Conservation (phyloP, 2,329 filamentous ascomycete species). For the Aspergillus proliferans region DNA sequence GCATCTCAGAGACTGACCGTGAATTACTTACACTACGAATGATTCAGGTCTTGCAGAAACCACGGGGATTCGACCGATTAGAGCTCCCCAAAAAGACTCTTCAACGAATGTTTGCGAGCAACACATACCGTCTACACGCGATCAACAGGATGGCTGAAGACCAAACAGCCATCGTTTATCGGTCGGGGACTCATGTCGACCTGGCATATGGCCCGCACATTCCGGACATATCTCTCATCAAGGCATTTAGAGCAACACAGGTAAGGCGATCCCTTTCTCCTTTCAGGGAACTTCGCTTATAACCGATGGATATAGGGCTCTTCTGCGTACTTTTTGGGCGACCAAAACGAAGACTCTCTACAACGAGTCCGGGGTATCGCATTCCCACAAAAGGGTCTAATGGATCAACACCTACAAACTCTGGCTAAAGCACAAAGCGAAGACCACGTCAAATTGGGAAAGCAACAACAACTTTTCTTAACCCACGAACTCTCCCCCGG, state of each 20-base stretch:
- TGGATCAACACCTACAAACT: slow-evolving; percentile 89
- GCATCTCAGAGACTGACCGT: too few species aligned
- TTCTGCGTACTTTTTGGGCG: slow-evolving; percentile 86
- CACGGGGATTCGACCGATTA: slow-evolving; percentile 87
- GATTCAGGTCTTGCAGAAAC: slow-evolving; percentile 84
- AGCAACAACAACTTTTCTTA: slow-evolving; percentile 95
- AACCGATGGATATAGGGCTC: slow-evolving; percentile 46
- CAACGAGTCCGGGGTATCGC: slow-evolving; percentile 96
- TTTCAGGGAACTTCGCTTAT: not conserved
- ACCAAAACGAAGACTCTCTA: slow-evolving; percentile 87
- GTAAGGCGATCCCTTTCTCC: slow-evolving; percentile 18
- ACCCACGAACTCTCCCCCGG: slow-evolving; percentile 93
- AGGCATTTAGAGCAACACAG: slow-evolving; percentile 91
- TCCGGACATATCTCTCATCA: slow-evolving; percentile 85
- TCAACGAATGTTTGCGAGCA: slow-evolving; percentile 93
- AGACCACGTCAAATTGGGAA: slow-evolving; percentile 87
- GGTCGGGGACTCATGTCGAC: slow-evolving; percentile 90
- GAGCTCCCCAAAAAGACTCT: slow-evolving; percentile 85
- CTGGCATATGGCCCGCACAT: slow-evolving; percentile 93
- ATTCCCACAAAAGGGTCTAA: slow-evolving; percentile 92
- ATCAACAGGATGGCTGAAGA: slow-evolving; percentile 92
- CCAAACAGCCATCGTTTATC: slow-evolving; percentile 87
- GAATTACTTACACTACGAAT: too few species aligned
- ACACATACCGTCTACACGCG: slow-evolving; percentile 97
- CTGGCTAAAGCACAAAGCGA: slow-evolving; percentile 95